Evolutionary conservation across 768 basidiomycete species (phyloP).

Genomic region (Hypsizygus marmoreus): DNA sequence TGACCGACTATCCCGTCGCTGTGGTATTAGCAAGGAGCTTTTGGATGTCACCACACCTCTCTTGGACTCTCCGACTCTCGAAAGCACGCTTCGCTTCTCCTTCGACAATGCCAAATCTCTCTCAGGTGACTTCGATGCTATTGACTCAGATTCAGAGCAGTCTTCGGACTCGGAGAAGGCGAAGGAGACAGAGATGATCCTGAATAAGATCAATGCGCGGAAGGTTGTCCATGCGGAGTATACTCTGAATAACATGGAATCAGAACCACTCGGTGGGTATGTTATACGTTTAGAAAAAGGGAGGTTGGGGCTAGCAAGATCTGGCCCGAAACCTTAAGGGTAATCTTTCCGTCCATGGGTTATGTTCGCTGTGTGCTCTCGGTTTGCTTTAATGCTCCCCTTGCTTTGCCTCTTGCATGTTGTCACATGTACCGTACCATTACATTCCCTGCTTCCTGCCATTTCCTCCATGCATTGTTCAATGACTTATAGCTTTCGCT

Average conservation of each 20-base stretch:
- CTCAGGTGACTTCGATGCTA: slow-evolving; percentile 13
- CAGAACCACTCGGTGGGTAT: slow-evolving; percentile 61
- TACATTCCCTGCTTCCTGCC: no score
- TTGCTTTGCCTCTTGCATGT: no score
- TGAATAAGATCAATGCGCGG: slow-evolving; percentile 71
- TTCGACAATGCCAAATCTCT: slow-evolving; percentile 2
- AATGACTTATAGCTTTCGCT: no score
- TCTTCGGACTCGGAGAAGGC: slow-evolving; percentile 38
- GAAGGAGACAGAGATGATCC: slow-evolving; percentile 51
- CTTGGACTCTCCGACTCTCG: slow-evolving; percentile 44
- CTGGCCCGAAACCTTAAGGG: not conserved
- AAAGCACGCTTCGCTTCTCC: slow-evolving; percentile 32
- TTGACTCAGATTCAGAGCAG: slow-evolving; percentile 18
- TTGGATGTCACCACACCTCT: slow-evolving; percentile 55
- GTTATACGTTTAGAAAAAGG: slow-evolving; percentile 59
- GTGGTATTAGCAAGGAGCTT: slow-evolving; percentile 38
- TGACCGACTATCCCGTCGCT: slow-evolving; percentile 35
- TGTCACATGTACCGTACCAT: no score
- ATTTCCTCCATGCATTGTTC: no score
- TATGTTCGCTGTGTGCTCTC: no score
- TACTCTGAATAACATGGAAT: slow-evolving; percentile 66
- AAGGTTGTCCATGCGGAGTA: slow-evolving; percentile 71
- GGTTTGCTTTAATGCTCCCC: no score
- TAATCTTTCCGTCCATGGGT: no score
- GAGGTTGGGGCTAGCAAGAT: slow-evolving; percentile 49